Conservation (phyloP, 306 rosid genomes). For the Prunus armeniaca region DNA sequence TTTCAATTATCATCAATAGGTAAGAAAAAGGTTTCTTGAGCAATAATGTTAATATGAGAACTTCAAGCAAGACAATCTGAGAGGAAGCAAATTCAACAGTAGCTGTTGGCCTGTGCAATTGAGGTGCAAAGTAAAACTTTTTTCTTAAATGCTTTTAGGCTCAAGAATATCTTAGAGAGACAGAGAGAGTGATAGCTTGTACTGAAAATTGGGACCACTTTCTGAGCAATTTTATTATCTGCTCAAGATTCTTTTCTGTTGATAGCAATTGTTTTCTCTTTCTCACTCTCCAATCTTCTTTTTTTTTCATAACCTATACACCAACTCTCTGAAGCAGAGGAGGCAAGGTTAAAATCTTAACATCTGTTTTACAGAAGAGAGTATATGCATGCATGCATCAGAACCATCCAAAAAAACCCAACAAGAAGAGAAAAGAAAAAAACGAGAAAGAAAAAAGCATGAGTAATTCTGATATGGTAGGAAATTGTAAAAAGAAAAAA, state of each 20-base stretch:
- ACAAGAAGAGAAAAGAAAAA: too few species aligned
- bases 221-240: constrained; percentile 31
- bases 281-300: not conserved
- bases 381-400: not conserved
- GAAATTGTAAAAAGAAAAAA: not conserved
- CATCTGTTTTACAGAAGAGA: not conserved
- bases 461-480: not conserved
- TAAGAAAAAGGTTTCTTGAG: constrained; percentile 16
- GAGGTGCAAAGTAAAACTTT: constrained; percentile 34
- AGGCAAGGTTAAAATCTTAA: not conserved
- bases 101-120: constrained; percentile 29
- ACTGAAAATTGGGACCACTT: constrained; percentile 36
- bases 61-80: constrained; percentile 40
- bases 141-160: constrained; percentile 5
- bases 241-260: constrained; percentile 10
- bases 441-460: too few species aligned
- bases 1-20: constrained; percentile 12
- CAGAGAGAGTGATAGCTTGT: constrained; percentile 13
- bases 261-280: not conserved
- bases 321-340: not conserved
- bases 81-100: constrained; percentile 33
- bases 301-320: too few species aligned
- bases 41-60: constrained; percentile 28
- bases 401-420: too few species aligned
- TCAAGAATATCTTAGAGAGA: constrained; percentile 1